These are phyloP conservation scores for Papiliotrema terrestris DNA, from an alignment of 1,284 basidiomycete species.

Conservation along the genomic window DNA sequence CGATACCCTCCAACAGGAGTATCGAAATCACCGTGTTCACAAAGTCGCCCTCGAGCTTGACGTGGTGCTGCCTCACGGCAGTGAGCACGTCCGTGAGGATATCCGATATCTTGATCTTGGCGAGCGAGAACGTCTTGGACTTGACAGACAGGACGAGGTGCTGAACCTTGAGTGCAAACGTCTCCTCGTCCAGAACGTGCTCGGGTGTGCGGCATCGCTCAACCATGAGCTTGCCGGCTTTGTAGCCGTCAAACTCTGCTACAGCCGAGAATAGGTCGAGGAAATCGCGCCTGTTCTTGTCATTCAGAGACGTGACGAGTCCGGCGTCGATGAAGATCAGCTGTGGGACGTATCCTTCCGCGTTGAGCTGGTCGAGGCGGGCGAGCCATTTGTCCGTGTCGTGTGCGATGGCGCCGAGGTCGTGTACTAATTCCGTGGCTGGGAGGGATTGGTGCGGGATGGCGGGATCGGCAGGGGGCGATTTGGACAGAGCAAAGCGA, in stretches of 20 bases:
- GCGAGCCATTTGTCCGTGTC: conserved; percentile 66
- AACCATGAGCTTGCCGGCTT: conserved; percentile 91
- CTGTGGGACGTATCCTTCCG: conserved; percentile 83
- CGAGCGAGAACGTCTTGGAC: conserved; percentile 92
- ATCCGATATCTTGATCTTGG: conserved; percentile 93
- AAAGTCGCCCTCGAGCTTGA: conserved; percentile 98
- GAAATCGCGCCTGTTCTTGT: conserved; percentile 82
- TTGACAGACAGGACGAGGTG: conserved; percentile 91
- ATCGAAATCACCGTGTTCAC: conserved; percentile 97
- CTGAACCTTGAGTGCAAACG: conserved; percentile 95
- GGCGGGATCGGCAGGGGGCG: conserved; percentile 6
- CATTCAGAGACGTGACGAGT: conserved; percentile 80
- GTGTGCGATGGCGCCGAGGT: conserved; percentile 59
- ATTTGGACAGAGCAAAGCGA: conserved; percentile 21
- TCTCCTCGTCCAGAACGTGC: conserved; percentile 84
- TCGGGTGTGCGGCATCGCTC: conserved; percentile 91
- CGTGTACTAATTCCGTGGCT: conserved; percentile 59
- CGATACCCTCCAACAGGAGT: conserved; percentile 91
- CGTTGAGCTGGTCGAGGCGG: conserved; percentile 63
- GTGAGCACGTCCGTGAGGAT: conserved; percentile 82
- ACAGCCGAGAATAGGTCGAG: conserved; percentile 94
- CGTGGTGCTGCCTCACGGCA: conserved; percentile 88
- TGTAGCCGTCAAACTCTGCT: conserved; percentile 94
- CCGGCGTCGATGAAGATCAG: conserved; percentile 96
- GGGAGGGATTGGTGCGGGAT: conserved; percentile 25